phyloP scores from a whole-genome alignment of 192 early-diverging fungal species.

The Funneliformis mosseae region DNA sequence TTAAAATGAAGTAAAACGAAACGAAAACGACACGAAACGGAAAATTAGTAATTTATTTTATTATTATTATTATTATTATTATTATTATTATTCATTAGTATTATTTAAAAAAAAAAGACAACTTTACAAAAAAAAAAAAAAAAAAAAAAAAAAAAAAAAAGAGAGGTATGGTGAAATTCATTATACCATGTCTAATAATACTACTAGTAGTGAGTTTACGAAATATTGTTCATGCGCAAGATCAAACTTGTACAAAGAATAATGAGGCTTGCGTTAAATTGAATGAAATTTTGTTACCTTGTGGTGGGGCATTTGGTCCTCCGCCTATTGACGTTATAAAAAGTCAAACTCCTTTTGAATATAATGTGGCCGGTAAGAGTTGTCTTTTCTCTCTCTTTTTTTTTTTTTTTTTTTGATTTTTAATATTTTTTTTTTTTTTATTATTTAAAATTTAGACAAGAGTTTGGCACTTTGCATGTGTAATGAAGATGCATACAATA shows the following conservation, averaged over 20 bases:
- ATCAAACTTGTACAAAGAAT: not conserved
- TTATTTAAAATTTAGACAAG: not conserved
- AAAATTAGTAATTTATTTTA: too few species aligned
- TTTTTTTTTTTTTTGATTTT: not conserved
- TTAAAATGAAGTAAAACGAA: too few species aligned
- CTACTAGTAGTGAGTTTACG: not conserved
- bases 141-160: too few species aligned
- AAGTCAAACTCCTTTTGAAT: not conserved
- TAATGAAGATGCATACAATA: not conserved
- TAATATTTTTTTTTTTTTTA: not conserved
- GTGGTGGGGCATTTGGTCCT: not conserved
- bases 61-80: too few species aligned
- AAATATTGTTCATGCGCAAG: not conserved
- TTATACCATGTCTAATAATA: too few species aligned
- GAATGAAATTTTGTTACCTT: not conserved
- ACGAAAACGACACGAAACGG: too few species aligned
- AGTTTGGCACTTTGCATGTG: not conserved
- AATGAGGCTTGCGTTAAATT: not conserved
- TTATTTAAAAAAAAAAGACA: too few species aligned
- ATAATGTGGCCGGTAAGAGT: not conserved
- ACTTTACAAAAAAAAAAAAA: too few species aligned
- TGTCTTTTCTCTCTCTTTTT: not conserved
- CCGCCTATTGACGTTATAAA: not conserved
- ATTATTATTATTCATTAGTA: too few species aligned
- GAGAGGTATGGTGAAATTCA: too few species aligned